These are phyloP conservation scores for Penicillium sp. DNA, from an alignment of 2,329 filamentous ascomycete genomes.

Conservation along the genomic window DNA sequence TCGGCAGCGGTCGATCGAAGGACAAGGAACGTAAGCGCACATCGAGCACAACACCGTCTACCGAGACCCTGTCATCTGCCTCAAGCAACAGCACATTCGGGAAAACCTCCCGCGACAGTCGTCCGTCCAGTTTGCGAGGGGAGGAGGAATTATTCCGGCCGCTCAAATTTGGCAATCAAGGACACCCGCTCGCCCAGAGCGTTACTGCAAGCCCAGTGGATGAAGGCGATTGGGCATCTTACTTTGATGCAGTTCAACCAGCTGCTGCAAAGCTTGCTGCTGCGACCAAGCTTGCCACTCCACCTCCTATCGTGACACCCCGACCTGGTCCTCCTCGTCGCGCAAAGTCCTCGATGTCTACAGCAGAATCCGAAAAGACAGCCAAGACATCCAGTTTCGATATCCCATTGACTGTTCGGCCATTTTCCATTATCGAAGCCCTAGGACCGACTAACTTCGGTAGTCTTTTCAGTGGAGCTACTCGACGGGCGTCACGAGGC, in stretches of 20 bases:
- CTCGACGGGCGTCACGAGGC: conserved; percentile 37
- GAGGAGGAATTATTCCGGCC: conserved; percentile 58
- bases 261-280: conserved; percentile 13
- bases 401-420: conserved; percentile 19
- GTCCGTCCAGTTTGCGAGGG: conserved; percentile 58
- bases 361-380: conserved; percentile 48
- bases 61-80: conserved; percentile 55
- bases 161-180: conserved; percentile 51
- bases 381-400: conserved; percentile 39
- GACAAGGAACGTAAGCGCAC: conserved; percentile 51
- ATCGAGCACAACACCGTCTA: conserved; percentile 53
- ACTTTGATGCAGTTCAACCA: conserved; percentile 34
- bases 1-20: conserved; percentile 46
- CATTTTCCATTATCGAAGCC: conserved; percentile 32
- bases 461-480: conserved; percentile 44
- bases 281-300: conserved; percentile 6
- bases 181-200: conserved; percentile 73
- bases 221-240: conserved; percentile 35
- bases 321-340: conserved; percentile 44
- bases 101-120: conserved; percentile 50
- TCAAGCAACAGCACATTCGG: conserved; percentile 57
- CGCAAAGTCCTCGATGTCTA: conserved; percentile 46
- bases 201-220: conserved; percentile 67
- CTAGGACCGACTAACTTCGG: conserved; percentile 36
- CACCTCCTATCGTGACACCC: conserved; percentile 25